Percentiles rank a stretch among this genome's conserved stretches.
phyloP scores from a whole-genome alignment of 2,329 filamentous ascomycete genomes.

The Aspergillus eucalypticola region DNA sequence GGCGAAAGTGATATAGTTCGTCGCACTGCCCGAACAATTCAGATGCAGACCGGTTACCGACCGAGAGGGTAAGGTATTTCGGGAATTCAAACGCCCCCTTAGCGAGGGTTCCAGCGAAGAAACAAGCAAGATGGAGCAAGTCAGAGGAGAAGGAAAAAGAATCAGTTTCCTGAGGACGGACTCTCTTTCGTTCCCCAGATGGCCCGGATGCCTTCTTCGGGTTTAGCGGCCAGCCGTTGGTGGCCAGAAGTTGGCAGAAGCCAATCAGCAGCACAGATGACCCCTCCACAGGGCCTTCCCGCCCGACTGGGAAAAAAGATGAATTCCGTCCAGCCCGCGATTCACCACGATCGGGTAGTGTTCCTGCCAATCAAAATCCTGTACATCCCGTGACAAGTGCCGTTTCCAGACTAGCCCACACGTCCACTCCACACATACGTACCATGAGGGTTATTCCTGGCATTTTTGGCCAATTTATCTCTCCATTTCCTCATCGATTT shows the following conservation, averaged over 20 bases:
- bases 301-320: background rate
- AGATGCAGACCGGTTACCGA: background rate
- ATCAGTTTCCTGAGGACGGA: background rate
- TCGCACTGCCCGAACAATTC: background rate
- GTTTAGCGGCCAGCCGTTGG: background rate
- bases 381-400: background rate
- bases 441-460: no score
- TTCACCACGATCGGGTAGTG: background rate
- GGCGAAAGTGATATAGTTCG: background rate
- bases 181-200: background rate
- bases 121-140: background rate
- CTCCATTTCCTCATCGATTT: no score
- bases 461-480: background rate
- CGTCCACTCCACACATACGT: background rate
- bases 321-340: background rate
- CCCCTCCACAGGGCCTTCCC: background rate
- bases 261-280: background rate
- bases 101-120: background rate
- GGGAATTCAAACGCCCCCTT: background rate
- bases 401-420: background rate
- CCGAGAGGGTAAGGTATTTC: background rate
- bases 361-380: conserved; percentile 1
- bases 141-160: background rate
- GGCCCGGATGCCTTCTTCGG: background rate
- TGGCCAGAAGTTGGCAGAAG: conserved; percentile 10